These are phyloP conservation scores for Amesomyces nigricolor DNA, from an alignment of 2,329 filamentous ascomycete species.

Conservation along the genomic window DNA sequence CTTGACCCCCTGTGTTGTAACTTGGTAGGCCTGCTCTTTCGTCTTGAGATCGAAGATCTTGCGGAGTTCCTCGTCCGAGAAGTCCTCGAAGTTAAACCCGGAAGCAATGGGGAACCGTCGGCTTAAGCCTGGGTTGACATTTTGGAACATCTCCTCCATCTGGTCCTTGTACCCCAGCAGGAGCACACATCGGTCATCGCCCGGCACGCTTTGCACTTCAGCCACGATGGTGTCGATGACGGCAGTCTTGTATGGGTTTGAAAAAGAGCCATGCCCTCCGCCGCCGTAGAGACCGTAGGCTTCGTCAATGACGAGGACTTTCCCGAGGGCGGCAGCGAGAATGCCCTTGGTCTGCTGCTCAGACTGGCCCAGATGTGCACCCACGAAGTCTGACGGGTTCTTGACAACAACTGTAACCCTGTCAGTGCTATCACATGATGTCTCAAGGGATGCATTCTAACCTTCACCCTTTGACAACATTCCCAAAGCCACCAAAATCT, in stretches of 20 bases:
- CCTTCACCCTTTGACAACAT: slow-evolving; percentile 63
- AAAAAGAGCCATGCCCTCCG: slow-evolving; percentile 24
- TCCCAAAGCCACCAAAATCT: slow-evolving; percentile 62
- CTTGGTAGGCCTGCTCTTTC: slow-evolving; percentile 46
- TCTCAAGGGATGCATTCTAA: slow-evolving; percentile 24
- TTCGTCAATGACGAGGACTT: slow-evolving; percentile 76
- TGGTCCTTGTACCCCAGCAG: slow-evolving; percentile 64
- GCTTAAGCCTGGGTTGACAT: slow-evolving; percentile 63
- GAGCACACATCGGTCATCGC: slow-evolving; percentile 67
- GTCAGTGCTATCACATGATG: neutral
- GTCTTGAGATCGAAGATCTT: slow-evolving; percentile 60
- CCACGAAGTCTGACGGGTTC: slow-evolving; percentile 69
- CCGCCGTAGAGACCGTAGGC: slow-evolving; percentile 60
- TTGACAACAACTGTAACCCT: slow-evolving; percentile 53
- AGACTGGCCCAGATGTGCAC: slow-evolving; percentile 56
- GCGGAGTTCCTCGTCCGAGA: slow-evolving; percentile 50
- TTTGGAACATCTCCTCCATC: slow-evolving; percentile 69
- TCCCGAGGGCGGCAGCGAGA: slow-evolving; percentile 59
- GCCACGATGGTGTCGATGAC: slow-evolving; percentile 71
- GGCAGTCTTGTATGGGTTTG: slow-evolving; percentile 50
- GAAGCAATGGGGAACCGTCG: slow-evolving; percentile 59
- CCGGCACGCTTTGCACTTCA: slow-evolving; percentile 62
- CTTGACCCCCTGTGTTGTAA: slow-evolving; percentile 45
- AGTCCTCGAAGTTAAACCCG: slow-evolving; percentile 66
- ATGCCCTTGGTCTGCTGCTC: slow-evolving; percentile 69